Evolutionary conservation across 2,329 filamentous ascomycete genomes (phyloP), one percentile per base, ranked within the genome.

Genomic region (Fusarium guadeloupense): DNA sequence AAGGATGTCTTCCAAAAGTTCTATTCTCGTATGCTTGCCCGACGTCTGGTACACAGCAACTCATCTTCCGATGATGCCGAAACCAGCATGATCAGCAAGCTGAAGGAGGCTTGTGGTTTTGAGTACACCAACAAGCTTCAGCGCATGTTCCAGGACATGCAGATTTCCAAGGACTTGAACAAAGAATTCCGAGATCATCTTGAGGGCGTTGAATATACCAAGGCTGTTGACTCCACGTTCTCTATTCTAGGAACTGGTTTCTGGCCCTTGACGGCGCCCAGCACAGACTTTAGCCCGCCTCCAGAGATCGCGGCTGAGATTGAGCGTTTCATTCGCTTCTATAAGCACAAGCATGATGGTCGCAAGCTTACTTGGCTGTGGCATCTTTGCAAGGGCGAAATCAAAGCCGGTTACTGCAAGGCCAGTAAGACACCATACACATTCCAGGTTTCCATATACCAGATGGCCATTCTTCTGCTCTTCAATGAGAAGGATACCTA

Each of bases 1-100:
- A 99, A 99, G 83, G 95, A 99, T 72, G 96, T 99, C 6, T 99
- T 99, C 84, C 95, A 98, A 77, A 99, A 98, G 77, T 99, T 97
- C 78, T 99, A 99, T 79, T 96, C 94, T 3, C 91, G 93, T 62
- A 97, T 97, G 89, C 81, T 99, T 69, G 95, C 95, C 43, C 92
- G 96, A 75, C 92, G 95, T 70, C 81, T 99, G 50, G 95, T 99
- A 16, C 92, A 97, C 76, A 93, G 91, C 75, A 97, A 90, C 74
- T 98, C 95, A 0, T 95, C 95, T 4, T 97, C 93, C 3, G 93
- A 97, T 68, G 95, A 99, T 77, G 94, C 95, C 2, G 95, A 99
- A 81, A 97, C 93, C 0, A 97, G 92, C 79, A 99, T 99, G 95
- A 99, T 99, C 76, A 93, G 91, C 81, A 99, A 98, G 80, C 83